A percentile compares a stretch with the other conserved stretches of the same genome.
phyloP scores from a whole-genome alignment of 306 rosid species.

The Senna siamea region DNA sequence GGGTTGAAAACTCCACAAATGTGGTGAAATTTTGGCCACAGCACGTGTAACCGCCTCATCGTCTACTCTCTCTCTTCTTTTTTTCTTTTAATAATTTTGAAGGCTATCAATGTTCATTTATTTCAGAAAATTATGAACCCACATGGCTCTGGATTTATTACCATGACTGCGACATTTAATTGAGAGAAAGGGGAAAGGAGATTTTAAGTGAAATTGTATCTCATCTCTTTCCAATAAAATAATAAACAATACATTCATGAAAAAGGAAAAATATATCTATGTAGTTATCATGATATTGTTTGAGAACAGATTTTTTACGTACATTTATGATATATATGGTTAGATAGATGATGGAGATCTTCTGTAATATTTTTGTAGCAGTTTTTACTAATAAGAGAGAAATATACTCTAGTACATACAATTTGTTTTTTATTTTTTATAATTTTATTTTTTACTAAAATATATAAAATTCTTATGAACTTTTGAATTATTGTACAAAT shows the following conservation, averaged over 20 bases:
- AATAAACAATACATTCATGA: neutral
- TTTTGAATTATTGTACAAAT: too few relatives aligned
- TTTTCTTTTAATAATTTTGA: neutral
- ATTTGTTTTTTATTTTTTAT: too few relatives aligned
- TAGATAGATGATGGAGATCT: too few relatives aligned
- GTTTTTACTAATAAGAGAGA: too few relatives aligned
- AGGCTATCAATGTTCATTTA: constrained; percentile 45
- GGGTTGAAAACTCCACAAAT: constrained; percentile 21
- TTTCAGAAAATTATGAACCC: constrained; percentile 39
- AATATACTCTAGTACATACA: too few relatives aligned
- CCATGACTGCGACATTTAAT: constrained; percentile 40
- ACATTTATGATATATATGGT: too few relatives aligned
- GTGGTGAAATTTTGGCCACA: constrained; percentile 41
- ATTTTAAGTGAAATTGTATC: neutral
- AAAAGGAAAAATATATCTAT: too few relatives aligned
- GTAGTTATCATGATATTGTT: too few relatives aligned
- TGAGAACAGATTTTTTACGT: too few relatives aligned
- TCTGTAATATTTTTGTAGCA: too few relatives aligned
- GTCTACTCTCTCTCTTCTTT: neutral
- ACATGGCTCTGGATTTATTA: constrained; percentile 43
- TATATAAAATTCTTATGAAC: too few relatives aligned
- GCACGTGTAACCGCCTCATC: constrained; percentile 35
- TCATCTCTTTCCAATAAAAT: neutral
- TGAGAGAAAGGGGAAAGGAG: neutral
- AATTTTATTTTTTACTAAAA: too few relatives aligned